Percentiles rank a stretch among this genome's conserved stretches.
Conservation (phyloP, 2,329 filamentous ascomycete species). For the Helotiales sp. region DNA sequence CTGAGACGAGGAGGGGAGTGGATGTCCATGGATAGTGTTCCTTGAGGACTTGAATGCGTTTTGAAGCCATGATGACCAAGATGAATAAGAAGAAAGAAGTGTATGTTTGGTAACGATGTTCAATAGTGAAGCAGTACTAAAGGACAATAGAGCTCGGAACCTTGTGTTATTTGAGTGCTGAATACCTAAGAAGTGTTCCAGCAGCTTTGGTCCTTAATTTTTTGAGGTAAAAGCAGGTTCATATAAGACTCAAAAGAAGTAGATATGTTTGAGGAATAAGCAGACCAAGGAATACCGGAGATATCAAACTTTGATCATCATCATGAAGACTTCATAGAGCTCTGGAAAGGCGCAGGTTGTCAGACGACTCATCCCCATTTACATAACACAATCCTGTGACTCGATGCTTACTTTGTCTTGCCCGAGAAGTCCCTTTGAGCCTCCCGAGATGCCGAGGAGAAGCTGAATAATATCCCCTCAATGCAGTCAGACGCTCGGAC, state of each 20-base stretch:
- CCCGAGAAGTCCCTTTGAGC: neutral
- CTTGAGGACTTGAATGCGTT: constrained; percentile 19
- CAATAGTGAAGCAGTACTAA: too few relatives aligned
- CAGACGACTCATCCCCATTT: too few relatives aligned
- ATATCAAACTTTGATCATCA: neutral
- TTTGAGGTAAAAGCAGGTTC: too few relatives aligned
- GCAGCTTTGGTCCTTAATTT: too few relatives aligned
- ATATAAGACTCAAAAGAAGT: too few relatives aligned
- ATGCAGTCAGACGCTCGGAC: neutral
- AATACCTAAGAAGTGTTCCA: too few relatives aligned
- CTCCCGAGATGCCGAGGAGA: neutral
- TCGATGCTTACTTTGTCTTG: neutral
- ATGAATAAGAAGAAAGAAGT: neutral
- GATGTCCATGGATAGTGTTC: constrained; percentile 58
- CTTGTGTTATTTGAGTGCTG: too few relatives aligned
- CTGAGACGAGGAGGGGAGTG: constrained; percentile 57
- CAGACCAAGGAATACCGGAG: neutral
- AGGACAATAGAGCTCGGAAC: too few relatives aligned
- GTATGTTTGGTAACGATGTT: neutral
- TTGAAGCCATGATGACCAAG: constrained; percentile 1
- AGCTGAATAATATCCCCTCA: neutral
- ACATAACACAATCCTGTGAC: too few relatives aligned
- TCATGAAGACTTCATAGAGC: too few relatives aligned
- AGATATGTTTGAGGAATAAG: too few relatives aligned
- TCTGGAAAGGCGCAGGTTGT: too few relatives aligned